These are phyloP conservation scores for Parascedosporium putredinis DNA, from an alignment of 2,329 filamentous ascomycete genomes.

Conservation along the genomic window DNA sequence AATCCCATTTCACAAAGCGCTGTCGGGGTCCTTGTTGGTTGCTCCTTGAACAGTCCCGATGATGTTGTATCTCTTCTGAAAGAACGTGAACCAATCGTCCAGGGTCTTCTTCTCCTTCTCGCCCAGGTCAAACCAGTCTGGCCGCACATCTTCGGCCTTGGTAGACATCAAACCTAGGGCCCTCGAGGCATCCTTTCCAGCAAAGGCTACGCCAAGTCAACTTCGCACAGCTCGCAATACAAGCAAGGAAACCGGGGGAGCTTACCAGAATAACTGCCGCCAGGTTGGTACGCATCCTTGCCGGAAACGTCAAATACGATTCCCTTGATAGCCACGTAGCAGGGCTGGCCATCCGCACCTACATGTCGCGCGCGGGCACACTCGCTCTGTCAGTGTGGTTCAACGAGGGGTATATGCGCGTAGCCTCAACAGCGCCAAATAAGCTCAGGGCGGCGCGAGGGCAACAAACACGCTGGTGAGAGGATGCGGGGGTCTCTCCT, in stretches of 20 bases:
- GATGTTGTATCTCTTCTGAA: conserved; percentile 92
- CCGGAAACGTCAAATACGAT: conserved; percentile 89
- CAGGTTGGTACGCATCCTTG: conserved; percentile 76
- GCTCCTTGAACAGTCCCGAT: conserved; percentile 57
- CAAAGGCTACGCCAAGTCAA: conserved; percentile 59
- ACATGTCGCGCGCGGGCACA: no score
- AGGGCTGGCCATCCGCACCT: conserved; percentile 56
- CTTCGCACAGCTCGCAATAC: neutral
- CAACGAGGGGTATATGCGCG: neutral
- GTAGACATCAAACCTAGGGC: conserved; percentile 80
- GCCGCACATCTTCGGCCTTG: conserved; percentile 68
- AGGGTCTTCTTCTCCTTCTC: conserved; percentile 80
- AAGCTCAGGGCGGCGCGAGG: no score
- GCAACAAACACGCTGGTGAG: no score
- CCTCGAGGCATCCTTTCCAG: conserved; percentile 90
- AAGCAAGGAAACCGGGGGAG: conserved; percentile 9
- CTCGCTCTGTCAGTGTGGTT: no score
- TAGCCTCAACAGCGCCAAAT: neutral
- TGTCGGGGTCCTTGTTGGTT: conserved; percentile 37
- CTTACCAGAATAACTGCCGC: conserved; percentile 77
- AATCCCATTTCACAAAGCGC: neutral
- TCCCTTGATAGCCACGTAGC: conserved; percentile 67
- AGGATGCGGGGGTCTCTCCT: no score
- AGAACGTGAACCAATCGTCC: conserved; percentile 92
- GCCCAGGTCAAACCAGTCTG: conserved; percentile 73